Evolutionary conservation across 306 rosid species (phyloP), one percentile per base, ranked within the genome.

Genomic region (Comarum palustre): DNA sequence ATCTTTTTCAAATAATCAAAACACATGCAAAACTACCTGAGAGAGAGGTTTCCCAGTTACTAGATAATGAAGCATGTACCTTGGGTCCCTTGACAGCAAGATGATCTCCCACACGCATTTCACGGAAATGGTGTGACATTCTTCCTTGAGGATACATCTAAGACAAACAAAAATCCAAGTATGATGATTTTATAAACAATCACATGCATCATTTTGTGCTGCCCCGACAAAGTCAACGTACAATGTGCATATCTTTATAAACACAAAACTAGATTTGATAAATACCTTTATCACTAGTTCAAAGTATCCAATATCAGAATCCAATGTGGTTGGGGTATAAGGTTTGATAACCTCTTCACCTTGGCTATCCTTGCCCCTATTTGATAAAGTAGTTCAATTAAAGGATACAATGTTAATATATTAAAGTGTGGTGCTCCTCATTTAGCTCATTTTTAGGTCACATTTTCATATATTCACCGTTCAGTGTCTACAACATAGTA

Each of bases 131-230:
- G 70, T 95, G 96, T n/a, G 99, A 95, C 99, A 95, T 95, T 84
- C 97, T 91, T 87, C 99, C 99, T 95, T 91, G 97, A 19, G 99
- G 99, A 84, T 95, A 95, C 99, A 95, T 95, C 99, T 95, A 71
- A 51, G 57, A 67, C 67, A 66, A 59, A 38, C 6, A 68, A 80
- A 71, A 51, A 41, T 9, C 27, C 45, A 62, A 62, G 50, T 22
- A 65, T 42, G 32, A 62, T 45, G 55, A 78, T 67, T 32, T 68
- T 52, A 29, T 36, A 54, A 71, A 82, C 76, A 75, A 63, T 4
- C 22, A 41, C 2, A 66, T 17, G 54, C 59, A 13, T 17, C 15
- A 51, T n/a, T 16, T 25, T 68, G 14, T 47, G 32, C 48, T 51
- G 24, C 17, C 25, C 19, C 20, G 15, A 31, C 62, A 55, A 59